Base-by-base conservation (phyloP, 2,329 filamentous ascomycete species). In the Colletotrichum paranaense region DNA sequence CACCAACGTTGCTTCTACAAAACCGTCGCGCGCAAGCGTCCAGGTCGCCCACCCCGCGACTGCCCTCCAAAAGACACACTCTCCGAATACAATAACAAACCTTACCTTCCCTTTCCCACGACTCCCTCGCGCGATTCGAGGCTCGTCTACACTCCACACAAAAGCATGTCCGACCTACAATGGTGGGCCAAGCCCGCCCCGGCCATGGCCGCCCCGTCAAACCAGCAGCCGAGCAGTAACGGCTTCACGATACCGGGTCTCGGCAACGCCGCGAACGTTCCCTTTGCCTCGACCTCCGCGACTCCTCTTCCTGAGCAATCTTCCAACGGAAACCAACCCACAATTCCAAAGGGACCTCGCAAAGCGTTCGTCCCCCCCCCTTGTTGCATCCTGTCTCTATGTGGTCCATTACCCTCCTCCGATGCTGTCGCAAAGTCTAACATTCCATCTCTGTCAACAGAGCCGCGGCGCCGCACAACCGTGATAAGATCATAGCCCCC, bases 401-500 rank as follows among this genome's bases (percentile, higher is more conserved):
- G 28, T 28, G 26, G 24, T 9, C 32, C 28, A 14, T 46, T 32
- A 7, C 38, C 8, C 19, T 59, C 11, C 24, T 42, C 28, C 42
- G 28, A 5, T 28, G 38, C 24, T n/a, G 60, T 22, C 12, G n/a
- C 16, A 16, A 35, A 65, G 38, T 59, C 62, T 58, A 32, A 63
- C 30, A 30, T 42, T 16, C 16, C 22, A 16, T 32, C 8, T 19
- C 9, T 28, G 5, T 3, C 38, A 19, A 22, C 22, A 59, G 57
- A 42, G 60, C 42, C 12, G 32, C 14, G 52, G 38, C 46, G 30
- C 35, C 32, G 7, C 35, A n/a, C 38, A 62, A 72, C 68, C 65
- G 56, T 67, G 62, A 76, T 74, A 78, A 63, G 30, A 72, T 75
- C 35, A 30, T 68, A 24, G 60, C 72, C 30, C 82, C 79, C 75